Evolutionary conservation across 371 early-diverging fungal species (phyloP).

Genomic region (Coemansia sp.): DNA sequence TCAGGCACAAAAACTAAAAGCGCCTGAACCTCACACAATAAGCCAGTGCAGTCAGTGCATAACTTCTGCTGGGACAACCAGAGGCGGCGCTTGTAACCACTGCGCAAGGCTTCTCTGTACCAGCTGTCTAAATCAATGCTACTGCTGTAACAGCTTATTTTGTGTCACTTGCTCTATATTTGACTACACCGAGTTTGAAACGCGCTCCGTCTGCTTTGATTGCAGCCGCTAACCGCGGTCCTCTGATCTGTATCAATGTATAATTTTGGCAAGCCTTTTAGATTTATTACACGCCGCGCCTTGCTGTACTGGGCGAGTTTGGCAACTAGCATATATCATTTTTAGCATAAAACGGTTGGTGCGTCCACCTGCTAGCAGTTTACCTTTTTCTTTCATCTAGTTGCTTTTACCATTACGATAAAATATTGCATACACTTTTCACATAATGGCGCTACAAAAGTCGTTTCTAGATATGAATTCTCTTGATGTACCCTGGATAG

Average conservation of each 20-base stretch:
- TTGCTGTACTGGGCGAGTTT: neutral
- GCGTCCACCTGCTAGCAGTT: neutral
- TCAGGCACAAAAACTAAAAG: constrained; percentile 22
- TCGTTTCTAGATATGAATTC: constrained; percentile 34
- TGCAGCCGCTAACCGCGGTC: constrained; percentile 21
- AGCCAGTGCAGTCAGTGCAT: constrained; percentile 19
- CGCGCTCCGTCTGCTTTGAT: constrained; percentile 43
- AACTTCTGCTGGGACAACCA: neutral
- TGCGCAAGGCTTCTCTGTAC: constrained; percentile 27
- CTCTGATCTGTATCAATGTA: neutral
- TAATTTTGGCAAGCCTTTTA: neutral
- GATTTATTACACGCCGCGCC: neutral
- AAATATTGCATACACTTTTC: constrained; percentile 57
- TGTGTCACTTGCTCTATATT: constrained; percentile 37
- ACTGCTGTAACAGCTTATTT: constrained; percentile 27
- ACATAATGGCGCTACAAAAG: constrained; percentile 29
- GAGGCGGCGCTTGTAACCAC: constrained; percentile 14
- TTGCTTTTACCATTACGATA: constrained; percentile 63
- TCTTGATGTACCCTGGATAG: constrained; percentile 21
- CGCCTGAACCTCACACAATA: neutral
- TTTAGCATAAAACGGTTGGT: neutral
- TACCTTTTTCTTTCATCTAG: neutral
- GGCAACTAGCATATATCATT: neutral
- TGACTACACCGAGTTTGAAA: constrained; percentile 42
- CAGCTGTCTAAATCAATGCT: constrained; percentile 31